Percentiles rank a stretch among this genome's conserved stretches.
These are phyloP conservation scores for Mediolabrus comicus DNA, from an alignment of 108 stramenopile genomes.

Conservation along the genomic window DNA sequence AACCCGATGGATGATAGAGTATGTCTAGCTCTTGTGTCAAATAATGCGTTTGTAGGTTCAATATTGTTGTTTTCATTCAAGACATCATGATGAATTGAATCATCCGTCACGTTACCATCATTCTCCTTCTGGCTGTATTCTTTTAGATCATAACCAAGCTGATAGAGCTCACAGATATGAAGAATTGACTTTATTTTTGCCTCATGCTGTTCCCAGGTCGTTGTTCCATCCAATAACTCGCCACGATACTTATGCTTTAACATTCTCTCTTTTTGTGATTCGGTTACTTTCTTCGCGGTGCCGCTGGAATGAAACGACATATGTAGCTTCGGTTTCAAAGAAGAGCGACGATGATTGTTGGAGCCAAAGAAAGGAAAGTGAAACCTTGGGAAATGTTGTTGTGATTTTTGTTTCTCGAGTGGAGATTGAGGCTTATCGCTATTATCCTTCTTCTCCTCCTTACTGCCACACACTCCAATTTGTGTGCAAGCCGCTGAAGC, in stretches of 20 bases:
- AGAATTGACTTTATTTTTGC: conserved; percentile 12
- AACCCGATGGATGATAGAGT: conserved; percentile 18
- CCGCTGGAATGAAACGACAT: conserved; percentile 6
- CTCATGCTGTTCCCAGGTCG: conserved; percentile 21
- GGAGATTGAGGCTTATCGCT: background rate
- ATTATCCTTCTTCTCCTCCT: background rate
- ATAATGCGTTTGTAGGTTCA: background rate
- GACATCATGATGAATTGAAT: background rate
- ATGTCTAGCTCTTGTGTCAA: conserved; percentile 11
- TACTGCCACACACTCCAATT: background rate
- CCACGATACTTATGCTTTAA: background rate
- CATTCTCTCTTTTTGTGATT: background rate
- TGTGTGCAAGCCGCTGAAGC: background rate
- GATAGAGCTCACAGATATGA: conserved; percentile 13
- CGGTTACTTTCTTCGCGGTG: background rate
- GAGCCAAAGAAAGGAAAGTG: background rate
- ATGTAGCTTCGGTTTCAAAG: background rate
- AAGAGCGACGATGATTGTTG: background rate
- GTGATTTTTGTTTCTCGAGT: background rate
- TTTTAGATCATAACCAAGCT: conserved; percentile 12
- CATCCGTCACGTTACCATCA: background rate
- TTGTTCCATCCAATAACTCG: conserved; percentile 10
- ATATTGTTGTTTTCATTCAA: background rate
- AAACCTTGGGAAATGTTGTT: background rate
- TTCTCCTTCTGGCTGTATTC: conserved; percentile 1